Evolutionary conservation across 345 rosid genomes (phyloP), one percentile per base, ranked within the genome.

Genomic region (Aethionema arabicum): DNA sequence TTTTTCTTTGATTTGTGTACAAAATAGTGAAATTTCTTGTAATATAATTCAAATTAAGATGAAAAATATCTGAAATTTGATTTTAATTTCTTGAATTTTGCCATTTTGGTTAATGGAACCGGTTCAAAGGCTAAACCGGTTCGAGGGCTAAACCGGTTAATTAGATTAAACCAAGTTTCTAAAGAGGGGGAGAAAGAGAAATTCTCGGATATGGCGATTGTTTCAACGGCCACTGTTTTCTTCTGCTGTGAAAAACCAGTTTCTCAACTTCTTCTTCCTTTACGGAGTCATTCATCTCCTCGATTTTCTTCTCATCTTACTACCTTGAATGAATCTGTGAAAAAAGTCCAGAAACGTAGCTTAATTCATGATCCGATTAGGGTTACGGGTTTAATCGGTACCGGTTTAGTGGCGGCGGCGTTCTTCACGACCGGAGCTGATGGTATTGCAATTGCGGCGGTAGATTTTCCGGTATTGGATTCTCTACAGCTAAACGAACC

Each of bases 401-500:
- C 77, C 15, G 82, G 87, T 53, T 60, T 88, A 79, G 83, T 73
- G 13, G 55, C 82, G 36, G 68, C 87, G 3, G 52, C 61, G 33
- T 66, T 66, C 35, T 1, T 66, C 39, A 30, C 74, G 16, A 68
- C 61, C 8, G 83, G 66, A 32, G 77, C 85, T 12, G 70, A 31
- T 31, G 0, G 21, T 38, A 52, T 33, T 2, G 75, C 75, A 36
- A 76, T 84, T 29, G 82, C 82, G 21, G 91, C 92, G 44, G 42
- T 76, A 4, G 78, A 62, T 13, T 67, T 83, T 16, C 71, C 79
- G 52, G 39, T 75, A 55, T 64, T 84, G 38, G 82, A 72, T 50
- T 57, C 78, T 43, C 61, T 72, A 43, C 83, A 79, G 56, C 76
- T 85, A 47, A 79, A 63, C 48, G 99, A 92, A 61, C 97, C 99